phyloP scores from a whole-genome alignment of 768 basidiomycete genomes.

The Dentipellis sp. region DNA sequence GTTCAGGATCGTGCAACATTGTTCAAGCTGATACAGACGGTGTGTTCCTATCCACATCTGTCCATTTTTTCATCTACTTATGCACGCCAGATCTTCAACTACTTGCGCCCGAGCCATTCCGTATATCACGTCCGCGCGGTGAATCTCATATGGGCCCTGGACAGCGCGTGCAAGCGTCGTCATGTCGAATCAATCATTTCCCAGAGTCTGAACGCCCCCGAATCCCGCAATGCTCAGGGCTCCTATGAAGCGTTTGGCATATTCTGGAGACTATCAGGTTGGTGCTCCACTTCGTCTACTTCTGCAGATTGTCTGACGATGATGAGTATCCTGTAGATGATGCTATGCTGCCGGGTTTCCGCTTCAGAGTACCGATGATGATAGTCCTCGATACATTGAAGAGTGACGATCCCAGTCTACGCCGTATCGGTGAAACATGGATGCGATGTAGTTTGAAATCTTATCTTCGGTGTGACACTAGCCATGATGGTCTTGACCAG shows the following conservation, averaged over 20 bases:
- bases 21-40: conserved; percentile 48
- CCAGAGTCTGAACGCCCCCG: conserved; percentile 52
- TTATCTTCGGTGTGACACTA: conserved; percentile 61
- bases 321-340: conserved; percentile 50
- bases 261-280: conserved; percentile 85
- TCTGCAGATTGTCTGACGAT: background rate
- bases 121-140: conserved; percentile 79
- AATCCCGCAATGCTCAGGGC: conserved; percentile 36
- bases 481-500: no score
- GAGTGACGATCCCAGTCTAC: conserved; percentile 61
- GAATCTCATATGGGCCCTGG: conserved; percentile 74
- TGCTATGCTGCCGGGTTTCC: conserved; percentile 67
- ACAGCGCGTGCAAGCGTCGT: conserved; percentile 40
- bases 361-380: conserved; percentile 81
- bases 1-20: conserved; percentile 50
- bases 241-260: conserved; percentile 86
- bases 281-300: conserved; percentile 10
- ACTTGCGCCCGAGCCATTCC: conserved; percentile 55
- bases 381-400: conserved; percentile 77
- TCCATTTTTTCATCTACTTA: background rate
- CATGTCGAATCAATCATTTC: conserved; percentile 78
- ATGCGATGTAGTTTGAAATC: conserved; percentile 92
- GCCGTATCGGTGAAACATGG: conserved; percentile 90
- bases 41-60: conserved; percentile 15
- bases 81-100: conserved; percentile 50